phyloP scores from a whole-genome alignment of 2,329 filamentous ascomycete species.

The Aureobasidium sp. region DNA sequence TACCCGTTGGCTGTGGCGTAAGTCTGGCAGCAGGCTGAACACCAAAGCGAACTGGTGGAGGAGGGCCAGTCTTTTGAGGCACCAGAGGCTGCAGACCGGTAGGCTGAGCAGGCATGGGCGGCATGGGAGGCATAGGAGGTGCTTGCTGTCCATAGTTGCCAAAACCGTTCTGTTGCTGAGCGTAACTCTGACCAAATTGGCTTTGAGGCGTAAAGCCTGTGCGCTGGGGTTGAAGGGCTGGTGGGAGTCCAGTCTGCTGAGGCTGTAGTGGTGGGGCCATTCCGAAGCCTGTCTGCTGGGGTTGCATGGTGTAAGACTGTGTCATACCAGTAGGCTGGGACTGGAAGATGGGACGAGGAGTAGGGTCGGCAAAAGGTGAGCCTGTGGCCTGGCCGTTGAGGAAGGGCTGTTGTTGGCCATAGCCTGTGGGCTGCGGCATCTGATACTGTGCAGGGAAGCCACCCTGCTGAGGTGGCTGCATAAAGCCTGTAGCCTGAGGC shows the following conservation, averaged over 20 bases:
- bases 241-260: conserved; percentile 37
- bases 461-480: conserved; percentile 38
- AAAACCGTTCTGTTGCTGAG: conserved; percentile 27
- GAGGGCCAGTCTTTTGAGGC: conserved; percentile 75
- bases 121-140: conserved; percentile 43
- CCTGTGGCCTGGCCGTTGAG: conserved; percentile 39
- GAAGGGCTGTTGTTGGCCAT: conserved; percentile 45
- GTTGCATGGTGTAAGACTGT: conserved; percentile 31
- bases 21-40: conserved; percentile 69
- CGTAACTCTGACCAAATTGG: conserved; percentile 22
- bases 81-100: conserved; percentile 52
- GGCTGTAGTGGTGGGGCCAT: conserved; percentile 45
- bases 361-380: conserved; percentile 50
- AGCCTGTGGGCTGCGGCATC: conserved; percentile 29
- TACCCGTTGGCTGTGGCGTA: conserved; percentile 78
- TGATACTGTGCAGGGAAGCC: conserved; percentile 23
- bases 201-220: conserved; percentile 36
- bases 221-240: conserved; percentile 42
- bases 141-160: conserved; percentile 24
- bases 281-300: conserved; percentile 51
- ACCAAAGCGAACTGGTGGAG: conserved; percentile 84
- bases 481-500: conserved; percentile 35
- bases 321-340: conserved; percentile 36
- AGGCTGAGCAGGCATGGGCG: conserved; percentile 47
- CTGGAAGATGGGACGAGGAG: conserved; percentile 36